Percentiles rank a stretch among this genome's conserved stretches.
Evolutionary conservation across 768 basidiomycete species (phyloP).

Genomic region (Rossbeevera mucosa): DNA sequence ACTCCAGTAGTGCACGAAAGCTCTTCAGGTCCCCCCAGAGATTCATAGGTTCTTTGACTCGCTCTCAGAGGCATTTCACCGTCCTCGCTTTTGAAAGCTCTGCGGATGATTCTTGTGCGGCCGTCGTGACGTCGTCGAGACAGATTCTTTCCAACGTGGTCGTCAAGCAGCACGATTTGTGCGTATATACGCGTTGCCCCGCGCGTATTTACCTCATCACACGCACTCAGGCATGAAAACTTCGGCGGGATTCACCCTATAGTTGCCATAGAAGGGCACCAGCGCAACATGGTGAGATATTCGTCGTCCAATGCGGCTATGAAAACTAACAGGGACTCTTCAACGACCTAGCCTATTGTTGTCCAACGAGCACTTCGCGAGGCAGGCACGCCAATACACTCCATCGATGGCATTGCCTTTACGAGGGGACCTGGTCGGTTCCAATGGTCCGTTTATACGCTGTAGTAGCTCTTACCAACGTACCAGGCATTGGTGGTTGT

Average conservation of each 20-base stretch:
- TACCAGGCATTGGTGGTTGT: slow-evolving; percentile 71
- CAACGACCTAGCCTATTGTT: slow-evolving; percentile 57
- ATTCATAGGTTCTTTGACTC: background rate
- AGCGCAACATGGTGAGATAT: slow-evolving; percentile 61
- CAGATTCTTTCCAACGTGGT: slow-evolving; percentile 81
- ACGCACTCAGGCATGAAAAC: slow-evolving; percentile 20
- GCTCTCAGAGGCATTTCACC: slow-evolving; percentile 38
- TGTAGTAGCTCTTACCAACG: background rate
- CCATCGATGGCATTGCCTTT: slow-evolving; percentile 86
- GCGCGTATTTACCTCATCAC: background rate
- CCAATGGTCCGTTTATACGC: background rate
- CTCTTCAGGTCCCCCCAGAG: background rate
- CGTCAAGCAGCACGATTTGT: slow-evolving; percentile 72
- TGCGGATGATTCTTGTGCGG: slow-evolving; percentile 92
- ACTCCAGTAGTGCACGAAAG: background rate
- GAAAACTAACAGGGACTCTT: background rate
- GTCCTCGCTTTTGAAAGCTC: slow-evolving; percentile 81
- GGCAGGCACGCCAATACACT: slow-evolving; percentile 51
- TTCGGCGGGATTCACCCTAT: slow-evolving; percentile 73
- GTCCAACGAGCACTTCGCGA: slow-evolving; percentile 64
- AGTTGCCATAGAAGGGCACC: slow-evolving; percentile 75
- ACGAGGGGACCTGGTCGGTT: slow-evolving; percentile 77
- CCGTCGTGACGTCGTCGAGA: slow-evolving; percentile 70
- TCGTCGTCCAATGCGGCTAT: background rate
- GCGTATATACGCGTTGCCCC: slow-evolving; percentile 13